These are phyloP conservation scores for Nectriaceae sp. DNA, from an alignment of 2,329 filamentous ascomycete species.

Conservation along the genomic window DNA sequence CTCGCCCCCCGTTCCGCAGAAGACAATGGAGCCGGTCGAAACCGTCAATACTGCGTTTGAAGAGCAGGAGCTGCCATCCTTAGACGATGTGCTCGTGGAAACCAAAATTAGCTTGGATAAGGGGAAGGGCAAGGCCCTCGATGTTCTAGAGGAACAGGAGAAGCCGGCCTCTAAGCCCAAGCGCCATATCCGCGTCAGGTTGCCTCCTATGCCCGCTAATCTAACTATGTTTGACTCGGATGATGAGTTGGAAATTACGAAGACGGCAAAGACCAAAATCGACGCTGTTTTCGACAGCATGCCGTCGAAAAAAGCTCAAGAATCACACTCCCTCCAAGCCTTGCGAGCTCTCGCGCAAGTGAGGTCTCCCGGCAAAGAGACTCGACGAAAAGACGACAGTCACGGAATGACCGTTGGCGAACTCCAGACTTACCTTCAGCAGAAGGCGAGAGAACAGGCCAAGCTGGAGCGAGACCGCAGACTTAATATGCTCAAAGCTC, in stretches of 20 bases:
- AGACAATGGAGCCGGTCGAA: slow-evolving; percentile 16
- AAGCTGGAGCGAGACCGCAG: slow-evolving; percentile 74
- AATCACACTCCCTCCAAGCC: slow-evolving; percentile 63
- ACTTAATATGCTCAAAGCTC: slow-evolving; percentile 74
- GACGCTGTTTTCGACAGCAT: slow-evolving; percentile 70
- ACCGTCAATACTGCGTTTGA: slow-evolving; percentile 22
- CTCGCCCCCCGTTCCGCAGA: slow-evolving; percentile 55
- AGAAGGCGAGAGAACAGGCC: slow-evolving; percentile 78
- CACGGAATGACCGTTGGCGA: slow-evolving; percentile 68
- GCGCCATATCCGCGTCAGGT: slow-evolving; percentile 53
- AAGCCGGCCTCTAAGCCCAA: slow-evolving; percentile 36
- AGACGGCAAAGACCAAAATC: slow-evolving; percentile 51
- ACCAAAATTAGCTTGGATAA: slow-evolving; percentile 48
- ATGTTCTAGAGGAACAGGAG: slow-evolving; percentile 12
- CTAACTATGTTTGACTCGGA: slow-evolving; percentile 47
- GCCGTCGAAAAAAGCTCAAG: slow-evolving; percentile 63
- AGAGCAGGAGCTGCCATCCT: slow-evolving; percentile 38
- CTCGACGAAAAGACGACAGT: slow-evolving; percentile 45
- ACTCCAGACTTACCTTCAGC: slow-evolving; percentile 67
- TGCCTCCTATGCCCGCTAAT: slow-evolving; percentile 45
- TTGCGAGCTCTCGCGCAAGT: slow-evolving; percentile 77
- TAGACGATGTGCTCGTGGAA: slow-evolving; percentile 38
- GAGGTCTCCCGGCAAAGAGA: slow-evolving; percentile 59
- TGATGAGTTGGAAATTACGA: slow-evolving; percentile 66
- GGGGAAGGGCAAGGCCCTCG: slow-evolving; percentile 59